phyloP scores from a whole-genome alignment of 2,329 filamentous ascomycete genomes.

The Venturia asperata region DNA sequence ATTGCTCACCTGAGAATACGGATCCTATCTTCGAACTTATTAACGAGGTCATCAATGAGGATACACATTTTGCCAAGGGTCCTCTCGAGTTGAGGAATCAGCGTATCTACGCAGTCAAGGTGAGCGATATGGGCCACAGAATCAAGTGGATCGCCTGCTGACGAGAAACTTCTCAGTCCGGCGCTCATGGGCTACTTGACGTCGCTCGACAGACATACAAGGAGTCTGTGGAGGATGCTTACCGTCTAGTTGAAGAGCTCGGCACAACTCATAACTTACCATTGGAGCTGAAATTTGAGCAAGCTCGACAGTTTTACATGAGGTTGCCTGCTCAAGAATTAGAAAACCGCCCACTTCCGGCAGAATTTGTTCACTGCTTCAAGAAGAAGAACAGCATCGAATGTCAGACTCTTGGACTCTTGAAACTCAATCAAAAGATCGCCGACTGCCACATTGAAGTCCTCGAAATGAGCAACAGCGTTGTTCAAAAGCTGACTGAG shows the following conservation, averaged over 20 bases:
- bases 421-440: conserved; percentile 70
- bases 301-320: conserved; percentile 71
- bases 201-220: conserved; percentile 85
- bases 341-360: conserved; percentile 53
- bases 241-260: conserved; percentile 61
- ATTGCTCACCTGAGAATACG: conserved; percentile 60
- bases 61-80: conserved; percentile 68
- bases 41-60: conserved; percentile 64
- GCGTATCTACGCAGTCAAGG: conserved; percentile 80
- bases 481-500: conserved; percentile 63
- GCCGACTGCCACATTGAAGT: conserved; percentile 78
- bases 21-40: conserved; percentile 59
- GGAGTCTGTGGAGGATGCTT: conserved; percentile 72
- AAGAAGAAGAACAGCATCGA: conserved; percentile 69
- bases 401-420: conserved; percentile 76
- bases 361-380: conserved; percentile 69
- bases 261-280: conserved; percentile 51
- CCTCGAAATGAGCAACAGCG: conserved; percentile 58
- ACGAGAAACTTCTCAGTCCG: conserved; percentile 41
- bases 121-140: conserved; percentile 25
- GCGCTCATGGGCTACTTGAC: conserved; percentile 78
- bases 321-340: conserved; percentile 57
- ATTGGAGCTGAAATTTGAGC: conserved; percentile 68
- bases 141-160: not conserved
- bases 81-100: conserved; percentile 86